phyloP scores from a whole-genome alignment of 192 early-diverging fungal species.

The Coemansia erecta region DNA sequence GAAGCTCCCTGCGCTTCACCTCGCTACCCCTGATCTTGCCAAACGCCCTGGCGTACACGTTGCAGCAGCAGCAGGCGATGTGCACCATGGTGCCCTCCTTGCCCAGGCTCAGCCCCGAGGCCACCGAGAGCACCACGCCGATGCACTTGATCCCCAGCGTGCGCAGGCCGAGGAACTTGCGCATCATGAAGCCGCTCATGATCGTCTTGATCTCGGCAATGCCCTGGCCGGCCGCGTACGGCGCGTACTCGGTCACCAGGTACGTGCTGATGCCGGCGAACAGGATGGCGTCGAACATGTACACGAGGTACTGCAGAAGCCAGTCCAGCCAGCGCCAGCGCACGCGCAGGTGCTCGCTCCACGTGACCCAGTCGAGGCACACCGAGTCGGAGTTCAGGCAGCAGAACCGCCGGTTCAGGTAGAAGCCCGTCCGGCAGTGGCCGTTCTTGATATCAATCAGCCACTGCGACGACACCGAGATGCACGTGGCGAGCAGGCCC shows the following conservation, averaged over 20 bases:
- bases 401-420: conserved; percentile 79
- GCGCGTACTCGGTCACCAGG: conserved; percentile 76
- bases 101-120: conserved; percentile 87
- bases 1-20: conserved; percentile 79
- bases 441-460: conserved; percentile 83
- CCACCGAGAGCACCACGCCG: conserved; percentile 83
- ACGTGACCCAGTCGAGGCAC: conserved; percentile 60
- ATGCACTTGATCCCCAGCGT: conserved; percentile 83
- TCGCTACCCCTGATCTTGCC: conserved; percentile 78
- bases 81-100: conserved; percentile 98
- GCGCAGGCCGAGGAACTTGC: conserved; percentile 64
- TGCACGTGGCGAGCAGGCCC: conserved; percentile 45
- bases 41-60: conserved; percentile 78
- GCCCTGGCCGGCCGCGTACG: conserved; percentile 75
- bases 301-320: conserved; percentile 46
- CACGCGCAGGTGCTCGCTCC: conserved; percentile 54
- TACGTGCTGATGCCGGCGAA: conserved; percentile 76
- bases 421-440: conserved; percentile 75
- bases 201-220: conserved; percentile 84
- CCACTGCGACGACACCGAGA: conserved; percentile 61
- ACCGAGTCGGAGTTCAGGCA: conserved; percentile 71
- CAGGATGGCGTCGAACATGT: conserved; percentile 31
- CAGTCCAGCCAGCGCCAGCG: conserved; percentile 44
- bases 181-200: conserved; percentile 73
- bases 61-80: conserved; percentile 89